These are phyloP conservation scores for Senna siamea DNA, from an alignment of 306 rosid species.

Conservation along the genomic window DNA sequence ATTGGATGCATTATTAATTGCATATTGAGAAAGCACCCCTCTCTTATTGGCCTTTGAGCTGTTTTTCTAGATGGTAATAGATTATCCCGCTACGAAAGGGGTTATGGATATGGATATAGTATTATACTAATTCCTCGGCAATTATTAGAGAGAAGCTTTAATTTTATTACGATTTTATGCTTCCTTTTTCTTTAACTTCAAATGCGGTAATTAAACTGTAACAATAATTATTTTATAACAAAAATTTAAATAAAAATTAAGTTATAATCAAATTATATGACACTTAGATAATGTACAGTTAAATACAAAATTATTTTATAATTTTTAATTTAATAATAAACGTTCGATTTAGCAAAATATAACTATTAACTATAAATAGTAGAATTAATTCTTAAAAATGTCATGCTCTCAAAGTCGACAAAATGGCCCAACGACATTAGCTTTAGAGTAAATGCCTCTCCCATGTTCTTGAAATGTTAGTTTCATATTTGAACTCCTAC, in stretches of 20 bases:
- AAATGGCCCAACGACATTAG: neutral
- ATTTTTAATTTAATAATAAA: no score
- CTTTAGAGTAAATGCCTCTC: neutral
- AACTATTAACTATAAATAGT: neutral
- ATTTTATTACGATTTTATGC: neutral
- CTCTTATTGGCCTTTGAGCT: neutral
- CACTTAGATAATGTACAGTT: no score
- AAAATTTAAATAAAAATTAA: no score
- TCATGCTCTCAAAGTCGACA: neutral
- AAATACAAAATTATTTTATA: no score
- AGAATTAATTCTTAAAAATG: no score
- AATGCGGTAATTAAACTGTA: no score
- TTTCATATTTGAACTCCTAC: neutral
- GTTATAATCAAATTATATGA: no score
- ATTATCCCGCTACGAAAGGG: neutral
- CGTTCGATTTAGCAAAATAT: no score
- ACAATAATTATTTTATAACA: no score
- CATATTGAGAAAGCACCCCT: neutral
- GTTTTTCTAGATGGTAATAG: neutral
- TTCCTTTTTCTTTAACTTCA: neutral
- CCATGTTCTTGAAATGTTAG: neutral
- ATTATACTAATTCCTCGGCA: neutral
- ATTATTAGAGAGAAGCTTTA: neutral
- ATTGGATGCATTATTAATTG: neutral
- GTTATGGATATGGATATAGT: neutral